phyloP scores from a whole-genome alignment of 805 yeast genomes.

The Yamadazyma sp. region DNA sequence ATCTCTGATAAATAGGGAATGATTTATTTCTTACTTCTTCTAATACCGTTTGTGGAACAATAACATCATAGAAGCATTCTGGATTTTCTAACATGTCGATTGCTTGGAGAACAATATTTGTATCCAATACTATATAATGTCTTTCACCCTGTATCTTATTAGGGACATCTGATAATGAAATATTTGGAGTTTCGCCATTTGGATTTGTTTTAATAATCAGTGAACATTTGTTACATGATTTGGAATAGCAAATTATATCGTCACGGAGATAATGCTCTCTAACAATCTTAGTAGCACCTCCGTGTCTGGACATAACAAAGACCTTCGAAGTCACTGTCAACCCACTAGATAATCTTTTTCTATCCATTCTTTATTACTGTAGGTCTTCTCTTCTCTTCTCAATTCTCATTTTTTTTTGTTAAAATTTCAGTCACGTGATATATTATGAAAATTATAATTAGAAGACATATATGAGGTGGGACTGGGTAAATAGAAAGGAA shows the following conservation, averaged over 20 bases:
- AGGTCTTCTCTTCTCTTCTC: too few species aligned
- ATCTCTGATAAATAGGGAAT: conserved; percentile 81
- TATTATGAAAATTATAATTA: too few species aligned
- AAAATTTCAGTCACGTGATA: too few species aligned
- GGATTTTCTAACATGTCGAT: conserved; percentile 84
- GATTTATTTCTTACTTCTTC: conserved; percentile 91
- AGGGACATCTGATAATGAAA: conserved; percentile 67
- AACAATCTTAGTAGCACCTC: conserved; percentile 86
- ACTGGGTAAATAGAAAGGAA: too few species aligned
- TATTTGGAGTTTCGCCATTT: conserved; percentile 59
- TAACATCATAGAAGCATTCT: conserved; percentile 79
- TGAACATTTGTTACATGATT: conserved; percentile 61
- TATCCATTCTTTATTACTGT: background rate
- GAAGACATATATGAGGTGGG: too few species aligned
- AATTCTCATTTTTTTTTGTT: background rate
- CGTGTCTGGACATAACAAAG: conserved; percentile 85
- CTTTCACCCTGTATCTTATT: conserved; percentile 44
- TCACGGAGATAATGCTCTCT: conserved; percentile 90
- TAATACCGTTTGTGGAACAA: conserved; percentile 90
- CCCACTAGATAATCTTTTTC: conserved; percentile 37
- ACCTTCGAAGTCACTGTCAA: conserved; percentile 79
- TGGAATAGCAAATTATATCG: conserved; percentile 89
- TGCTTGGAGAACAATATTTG: conserved; percentile 83
- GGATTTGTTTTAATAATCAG: conserved; percentile 58
- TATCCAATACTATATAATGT: conserved; percentile 86